Conservation (phyloP, 805 yeast genomes). For the Jamesozyma rosinii region DNA sequence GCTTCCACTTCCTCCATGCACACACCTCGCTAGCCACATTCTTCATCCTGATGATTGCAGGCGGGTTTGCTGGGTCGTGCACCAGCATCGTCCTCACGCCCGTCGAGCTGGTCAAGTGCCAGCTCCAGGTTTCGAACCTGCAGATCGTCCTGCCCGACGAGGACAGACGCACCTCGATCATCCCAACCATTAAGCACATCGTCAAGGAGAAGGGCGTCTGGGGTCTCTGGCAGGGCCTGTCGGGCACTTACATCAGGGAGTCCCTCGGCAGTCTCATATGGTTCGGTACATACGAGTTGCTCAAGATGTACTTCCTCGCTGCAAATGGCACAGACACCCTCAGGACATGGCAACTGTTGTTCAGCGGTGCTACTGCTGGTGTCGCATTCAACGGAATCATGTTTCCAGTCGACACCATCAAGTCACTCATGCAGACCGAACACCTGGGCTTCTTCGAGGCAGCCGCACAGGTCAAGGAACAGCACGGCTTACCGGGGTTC, state of each 20-base stretch:
- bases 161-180: slow-evolving; percentile 25
- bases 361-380: slow-evolving; percentile 85
- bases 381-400: slow-evolving; percentile 67
- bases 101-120: slow-evolving; percentile 83
- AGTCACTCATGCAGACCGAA: slow-evolving; percentile 64
- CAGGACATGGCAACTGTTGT: slow-evolving; percentile 42
- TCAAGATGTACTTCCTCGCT: slow-evolving; percentile 30
- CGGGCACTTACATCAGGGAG: slow-evolving; percentile 74
- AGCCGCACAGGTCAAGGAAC: slow-evolving; percentile 33
- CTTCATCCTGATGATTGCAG: slow-evolving; percentile 49
- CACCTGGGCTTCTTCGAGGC: slow-evolving; percentile 36
- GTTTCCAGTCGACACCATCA: slow-evolving; percentile 86
- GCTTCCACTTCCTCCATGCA: slow-evolving; percentile 33
- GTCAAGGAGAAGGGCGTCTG: slow-evolving; percentile 46
- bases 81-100: slow-evolving; percentile 85
- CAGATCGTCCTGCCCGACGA: slow-evolving; percentile 19
- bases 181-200: slow-evolving; percentile 36
- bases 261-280: slow-evolving; percentile 86
- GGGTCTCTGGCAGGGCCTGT: slow-evolving; percentile 85
- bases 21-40: slow-evolving; percentile 29
- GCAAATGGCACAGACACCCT: slow-evolving; percentile 9
- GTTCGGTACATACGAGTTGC: slow-evolving; percentile 80
- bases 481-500: slow-evolving; percentile 60
- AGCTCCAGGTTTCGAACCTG: slow-evolving; percentile 56
- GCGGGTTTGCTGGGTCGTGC: slow-evolving; percentile 73